phyloP scores from a whole-genome alignment of 2,329 filamentous ascomycete genomes.

The Apiospora aurea region DNA sequence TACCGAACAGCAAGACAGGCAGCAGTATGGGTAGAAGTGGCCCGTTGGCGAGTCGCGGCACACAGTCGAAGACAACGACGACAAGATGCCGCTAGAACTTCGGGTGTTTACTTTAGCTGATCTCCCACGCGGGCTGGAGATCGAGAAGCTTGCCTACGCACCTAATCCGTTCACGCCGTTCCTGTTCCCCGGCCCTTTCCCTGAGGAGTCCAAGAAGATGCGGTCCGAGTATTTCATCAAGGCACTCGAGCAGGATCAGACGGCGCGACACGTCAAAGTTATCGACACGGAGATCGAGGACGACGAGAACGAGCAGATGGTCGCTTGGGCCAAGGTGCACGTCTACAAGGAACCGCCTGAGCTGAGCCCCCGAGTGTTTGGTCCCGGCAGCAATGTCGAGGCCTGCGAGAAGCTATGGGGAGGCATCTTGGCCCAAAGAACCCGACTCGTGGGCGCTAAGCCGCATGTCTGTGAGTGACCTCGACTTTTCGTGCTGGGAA shows the following conservation, averaged over 20 bases:
- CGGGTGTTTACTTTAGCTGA: constrained; percentile 45
- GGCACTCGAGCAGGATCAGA: constrained; percentile 34
- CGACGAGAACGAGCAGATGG: constrained; percentile 37
- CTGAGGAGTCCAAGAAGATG: constrained; percentile 33
- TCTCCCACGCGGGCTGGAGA: constrained; percentile 43
- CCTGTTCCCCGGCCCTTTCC: constrained; percentile 45
- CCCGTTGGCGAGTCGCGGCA: background rate
- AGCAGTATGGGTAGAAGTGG: background rate
- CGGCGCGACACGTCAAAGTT: constrained; percentile 41
- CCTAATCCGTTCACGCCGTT: constrained; percentile 40
- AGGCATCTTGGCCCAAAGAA: constrained; percentile 32
- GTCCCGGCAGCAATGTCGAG: constrained; percentile 39
- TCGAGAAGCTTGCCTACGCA: constrained; percentile 48
- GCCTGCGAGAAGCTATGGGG: constrained; percentile 44
- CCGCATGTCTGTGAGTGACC: constrained; percentile 39
- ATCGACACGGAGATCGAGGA: constrained; percentile 41
- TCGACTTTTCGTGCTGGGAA: too few relatives aligned
- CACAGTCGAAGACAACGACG: background rate
- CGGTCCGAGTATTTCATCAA: constrained; percentile 35
- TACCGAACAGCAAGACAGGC: background rate
- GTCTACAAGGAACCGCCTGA: constrained; percentile 35
- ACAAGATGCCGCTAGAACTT: constrained; percentile 48
- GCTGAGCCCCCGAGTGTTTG: constrained; percentile 33
- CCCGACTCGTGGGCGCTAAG: constrained; percentile 33
- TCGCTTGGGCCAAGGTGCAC: constrained; percentile 44